phyloP scores from a whole-genome alignment of 1,284 basidiomycete species.

The Rhodotorula sp. region DNA sequence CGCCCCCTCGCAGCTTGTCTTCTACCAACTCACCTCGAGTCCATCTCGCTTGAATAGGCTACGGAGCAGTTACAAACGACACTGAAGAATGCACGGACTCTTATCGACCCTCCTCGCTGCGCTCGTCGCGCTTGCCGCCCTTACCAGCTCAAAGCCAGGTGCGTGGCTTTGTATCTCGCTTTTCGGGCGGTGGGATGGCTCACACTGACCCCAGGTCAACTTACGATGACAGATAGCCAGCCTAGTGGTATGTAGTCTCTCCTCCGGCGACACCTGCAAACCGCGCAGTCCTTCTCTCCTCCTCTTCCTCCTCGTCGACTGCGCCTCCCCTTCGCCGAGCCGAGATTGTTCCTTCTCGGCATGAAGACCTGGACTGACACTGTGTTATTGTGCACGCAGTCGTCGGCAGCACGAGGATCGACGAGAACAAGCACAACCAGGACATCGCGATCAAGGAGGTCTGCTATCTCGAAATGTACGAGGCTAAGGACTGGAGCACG shows the following conservation, averaged over 20 bases:
- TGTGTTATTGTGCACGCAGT: background rate
- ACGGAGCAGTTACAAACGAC: too few relatives aligned
- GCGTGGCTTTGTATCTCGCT: background rate
- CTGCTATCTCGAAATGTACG: slow-evolving; percentile 15
- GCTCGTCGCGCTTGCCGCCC: background rate
- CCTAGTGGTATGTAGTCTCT: background rate
- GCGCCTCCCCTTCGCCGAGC: too few relatives aligned
- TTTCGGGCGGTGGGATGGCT: too few relatives aligned
- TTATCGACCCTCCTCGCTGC: background rate
- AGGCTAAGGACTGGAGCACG: background rate
- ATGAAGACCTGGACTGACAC: too few relatives aligned
- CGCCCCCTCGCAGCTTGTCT: too few relatives aligned
- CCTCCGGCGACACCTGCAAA: background rate
- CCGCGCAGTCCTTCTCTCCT: too few relatives aligned
- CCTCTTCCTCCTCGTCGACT: background rate
- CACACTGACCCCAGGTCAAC: too few relatives aligned
- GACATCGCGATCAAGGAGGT: slow-evolving; percentile 2
- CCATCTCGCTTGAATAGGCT: too few relatives aligned
- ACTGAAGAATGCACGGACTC: background rate
- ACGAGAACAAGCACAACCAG: background rate
- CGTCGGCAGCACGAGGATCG: background rate
- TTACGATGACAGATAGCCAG: too few relatives aligned
- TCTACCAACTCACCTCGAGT: too few relatives aligned
- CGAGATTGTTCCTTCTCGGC: too few relatives aligned
- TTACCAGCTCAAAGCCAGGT: background rate